Base-by-base conservation (phyloP, 164 flowering plant species). In the Litsea cubeba region DNA sequence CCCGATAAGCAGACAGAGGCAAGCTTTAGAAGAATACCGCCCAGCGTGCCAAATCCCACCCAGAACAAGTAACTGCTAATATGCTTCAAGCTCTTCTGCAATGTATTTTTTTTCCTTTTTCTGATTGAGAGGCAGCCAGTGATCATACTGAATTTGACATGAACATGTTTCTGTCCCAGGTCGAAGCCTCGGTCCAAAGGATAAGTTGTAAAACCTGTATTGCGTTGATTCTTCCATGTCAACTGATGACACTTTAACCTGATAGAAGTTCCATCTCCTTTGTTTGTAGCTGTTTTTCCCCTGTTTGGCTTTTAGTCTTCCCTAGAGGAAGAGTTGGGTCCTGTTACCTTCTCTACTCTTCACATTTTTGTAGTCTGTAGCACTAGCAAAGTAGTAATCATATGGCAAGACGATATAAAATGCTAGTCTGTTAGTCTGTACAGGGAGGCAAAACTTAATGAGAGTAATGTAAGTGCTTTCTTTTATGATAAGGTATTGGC, bases 31-130 rank as follows among this genome's bases (percentile, higher is more conserved):
- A 71, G 74, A 50, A 80, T 90, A 68, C 94, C 90, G 60, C 87
- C 84, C 24, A 87, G 86, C 77, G 68, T 71, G 50, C 79, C 87
- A 10, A 88, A 90, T 77, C 94, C 94, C 1, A 90, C 80, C 1
- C 91, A 88, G 82, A 88, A 88, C 83, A 90, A 86, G 91, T 90
- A 85, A 84, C 70, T 57, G 74, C 24, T 67, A 14, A 60, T 15
- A 18, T 1, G 22, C 67, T 40, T 20, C 12, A 22, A 46, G 18
- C 20, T 22, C 24, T 49, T 23, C 24, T 60, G 4, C 35, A 15
- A 51, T 54, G 70, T 2, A n/a, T 50, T 30, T 24, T 50, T 22
- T 70, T 28, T 14, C n/a, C 40, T 40, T 7, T 40, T 40, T n/a
- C 58, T 62, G 23, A 15, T 24, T 62, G 20, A 20, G 60, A 18